phyloP scores from a whole-genome alignment of 2,329 filamentous ascomycete genomes.

The Penicillium vulpinum region DNA sequence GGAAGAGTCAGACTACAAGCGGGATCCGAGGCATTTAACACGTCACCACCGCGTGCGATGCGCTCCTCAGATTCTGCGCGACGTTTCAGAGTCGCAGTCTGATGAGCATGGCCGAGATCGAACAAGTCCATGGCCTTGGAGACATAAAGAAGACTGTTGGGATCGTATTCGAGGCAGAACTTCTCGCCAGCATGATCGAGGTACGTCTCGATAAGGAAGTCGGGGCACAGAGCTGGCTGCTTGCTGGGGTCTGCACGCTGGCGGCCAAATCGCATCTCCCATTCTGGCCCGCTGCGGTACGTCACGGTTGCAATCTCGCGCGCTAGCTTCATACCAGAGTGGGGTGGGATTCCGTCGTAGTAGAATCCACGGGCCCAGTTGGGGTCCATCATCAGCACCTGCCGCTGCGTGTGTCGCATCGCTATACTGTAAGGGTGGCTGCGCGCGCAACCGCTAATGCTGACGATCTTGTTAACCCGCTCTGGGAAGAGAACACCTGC shows the following conservation, averaged over 20 bases:
- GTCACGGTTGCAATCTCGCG: conserved; percentile 97
- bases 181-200: conserved; percentile 98
- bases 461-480: conserved; percentile 77
- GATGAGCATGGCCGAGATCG: conserved; percentile 75
- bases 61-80: conserved; percentile 62
- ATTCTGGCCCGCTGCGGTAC: conserved; percentile 93
- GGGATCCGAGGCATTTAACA: conserved; percentile 42
- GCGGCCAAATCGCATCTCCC: conserved; percentile 92
- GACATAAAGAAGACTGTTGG: conserved; percentile 92
- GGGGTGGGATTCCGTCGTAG: conserved; percentile 82
- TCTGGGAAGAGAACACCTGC: conserved; percentile 81
- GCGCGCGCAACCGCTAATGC: conserved; percentile 88
- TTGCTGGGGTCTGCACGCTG: conserved; percentile 81
- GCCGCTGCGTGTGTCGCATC: conserved; percentile 95
- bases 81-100: conserved; percentile 62
- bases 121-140: conserved; percentile 99
- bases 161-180: conserved; percentile 94
- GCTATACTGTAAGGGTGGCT: conserved; percentile 98
- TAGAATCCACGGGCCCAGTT: conserved; percentile 97
- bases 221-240: conserved; percentile 89
- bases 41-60: conserved; percentile 52
- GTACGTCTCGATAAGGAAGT: conserved; percentile 97
- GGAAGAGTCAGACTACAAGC: conserved; percentile 81
- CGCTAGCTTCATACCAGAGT: conserved; percentile 96
- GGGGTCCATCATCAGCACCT: conserved; percentile 98